phyloP scores from a whole-genome alignment of 2,329 filamentous ascomycete species.

The Neurospora sp. region DNA sequence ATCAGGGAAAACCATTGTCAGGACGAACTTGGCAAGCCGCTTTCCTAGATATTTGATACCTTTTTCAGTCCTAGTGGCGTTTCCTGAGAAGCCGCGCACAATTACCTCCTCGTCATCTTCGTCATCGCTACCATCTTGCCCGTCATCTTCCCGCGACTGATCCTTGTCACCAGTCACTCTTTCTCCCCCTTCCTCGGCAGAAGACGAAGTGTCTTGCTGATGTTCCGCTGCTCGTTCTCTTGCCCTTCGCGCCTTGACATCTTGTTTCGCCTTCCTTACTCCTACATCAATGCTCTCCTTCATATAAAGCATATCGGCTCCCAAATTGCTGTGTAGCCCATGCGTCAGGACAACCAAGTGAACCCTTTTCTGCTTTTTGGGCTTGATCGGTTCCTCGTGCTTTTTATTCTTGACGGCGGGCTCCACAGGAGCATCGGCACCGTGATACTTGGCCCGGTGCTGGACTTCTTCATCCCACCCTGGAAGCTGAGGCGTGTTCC shows the following conservation, averaged over 20 bases:
- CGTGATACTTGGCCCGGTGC: constrained; percentile 13
- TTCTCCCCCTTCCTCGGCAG: constrained; percentile 14
- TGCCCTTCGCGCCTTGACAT: constrained; percentile 52
- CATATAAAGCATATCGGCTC: constrained; percentile 91
- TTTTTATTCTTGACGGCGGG: constrained; percentile 6
- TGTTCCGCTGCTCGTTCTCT: constrained; percentile 31
- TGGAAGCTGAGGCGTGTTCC: constrained; percentile 84
- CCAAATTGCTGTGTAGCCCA: constrained; percentile 89
- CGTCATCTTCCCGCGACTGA: constrained; percentile 10
- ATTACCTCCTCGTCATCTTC: constrained; percentile 77
- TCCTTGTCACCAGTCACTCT: constrained; percentile 19
- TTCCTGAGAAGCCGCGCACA: constrained; percentile 81
- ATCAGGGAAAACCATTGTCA: constrained; percentile 86
- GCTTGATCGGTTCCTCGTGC: constrained; percentile 13
- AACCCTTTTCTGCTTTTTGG: constrained; percentile 59
- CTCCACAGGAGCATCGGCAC: constrained; percentile 8
- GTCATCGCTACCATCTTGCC: constrained; percentile 26
- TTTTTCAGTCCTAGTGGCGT: constrained; percentile 81
- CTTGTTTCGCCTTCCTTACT: constrained; percentile 61
- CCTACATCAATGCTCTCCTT: constrained; percentile 94
- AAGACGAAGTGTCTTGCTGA: constrained; percentile 11
- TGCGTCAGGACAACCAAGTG: constrained; percentile 91
- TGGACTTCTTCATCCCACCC: constrained; percentile 37
- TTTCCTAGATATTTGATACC: constrained; percentile 98
- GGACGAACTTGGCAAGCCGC: constrained; percentile 79